Evolutionary conservation across 306 rosid species (phyloP), one percentile per base, ranked within the genome.

Genomic region (Acmispon strigosus): DNA sequence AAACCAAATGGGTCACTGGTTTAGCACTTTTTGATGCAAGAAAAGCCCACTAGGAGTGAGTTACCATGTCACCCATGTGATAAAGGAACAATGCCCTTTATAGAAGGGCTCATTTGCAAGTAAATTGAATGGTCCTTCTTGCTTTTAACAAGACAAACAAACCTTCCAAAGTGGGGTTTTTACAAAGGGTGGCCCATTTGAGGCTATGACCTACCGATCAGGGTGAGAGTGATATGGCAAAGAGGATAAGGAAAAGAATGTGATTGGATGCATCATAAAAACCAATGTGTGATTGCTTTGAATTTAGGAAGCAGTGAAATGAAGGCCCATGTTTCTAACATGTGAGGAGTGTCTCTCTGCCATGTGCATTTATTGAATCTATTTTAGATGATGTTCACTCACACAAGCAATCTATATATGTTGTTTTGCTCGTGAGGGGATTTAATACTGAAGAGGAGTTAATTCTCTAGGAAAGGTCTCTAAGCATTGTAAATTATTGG

Each of bases 281-380:
- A 53, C 62, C 66, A 50, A 75, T 72, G 56, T 67, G 82, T 76
- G 79, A 81, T 41, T 76, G 82, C 82, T 80, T 51, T 47, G 70
- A 78, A 73, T 19, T 53, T 48, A 69, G 83, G 79, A 81, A 86
- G 80, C 87, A 79, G 15, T 2, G 66, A 62, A 54, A 73, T 62
- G 70, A 68, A 82, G 61, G 45, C n/a, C 74, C 90, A 86, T 81
- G 84, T 76, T 83, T 79, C 49, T 83, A 12, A 64, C 90, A 86
- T 83, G 90, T 83, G 87, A 81, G 34, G 51, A 69, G 63, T 86
- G 88, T 76, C 86, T 69, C 81, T 78, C 29, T 64, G 41, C 81
- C 87, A 83, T 86, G 90, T 83, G 90, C 90, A 63, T 75, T 80
- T 63, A 72, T 81, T 57, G 57, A 56, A 69, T 62, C 50, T 34